phyloP scores from a whole-genome alignment of 2,329 filamentous ascomycete genomes.

The Colletotrichum theobromicola region DNA sequence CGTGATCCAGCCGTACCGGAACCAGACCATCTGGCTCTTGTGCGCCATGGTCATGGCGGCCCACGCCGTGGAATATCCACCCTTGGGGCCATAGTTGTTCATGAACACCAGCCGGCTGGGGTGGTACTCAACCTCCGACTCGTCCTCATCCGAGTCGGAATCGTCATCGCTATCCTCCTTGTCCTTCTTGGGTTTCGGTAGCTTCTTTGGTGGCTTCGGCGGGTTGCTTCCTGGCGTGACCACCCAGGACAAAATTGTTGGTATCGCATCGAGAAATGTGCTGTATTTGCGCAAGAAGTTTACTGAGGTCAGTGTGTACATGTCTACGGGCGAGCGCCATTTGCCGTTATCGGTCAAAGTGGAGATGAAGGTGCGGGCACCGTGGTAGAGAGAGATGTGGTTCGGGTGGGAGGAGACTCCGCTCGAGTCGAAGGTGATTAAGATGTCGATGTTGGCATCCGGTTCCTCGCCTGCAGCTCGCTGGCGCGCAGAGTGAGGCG shows the following conservation, averaged over 20 bases:
- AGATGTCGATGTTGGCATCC: conserved; percentile 71
- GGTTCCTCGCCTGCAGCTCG: conserved; percentile 39
- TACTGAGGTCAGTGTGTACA: conserved; percentile 85
- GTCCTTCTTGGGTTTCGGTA: conserved; percentile 14
- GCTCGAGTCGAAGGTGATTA: conserved; percentile 86
- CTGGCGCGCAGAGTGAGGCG: conserved; percentile 60
- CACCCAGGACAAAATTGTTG: conserved; percentile 67
- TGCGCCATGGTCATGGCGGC: conserved; percentile 90
- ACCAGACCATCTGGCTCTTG: conserved; percentile 98
- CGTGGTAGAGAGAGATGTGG: conserved; percentile 87
- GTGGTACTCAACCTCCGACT: conserved; percentile 44
- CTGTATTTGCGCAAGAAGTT: conserved; percentile 81
- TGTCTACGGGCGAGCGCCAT: conserved; percentile 74
- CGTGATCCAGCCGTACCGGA: conserved; percentile 93
- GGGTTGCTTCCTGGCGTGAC: conserved; percentile 36
- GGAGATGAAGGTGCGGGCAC: conserved; percentile 75
- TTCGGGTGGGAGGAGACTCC: conserved; percentile 92
- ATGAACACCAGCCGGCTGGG: conserved; percentile 72
- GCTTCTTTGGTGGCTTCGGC: not conserved
- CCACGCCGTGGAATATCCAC: conserved; percentile 66
- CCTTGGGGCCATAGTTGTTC: conserved; percentile 68
- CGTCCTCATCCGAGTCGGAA: conserved; percentile 30
- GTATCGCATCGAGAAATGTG: conserved; percentile 75
- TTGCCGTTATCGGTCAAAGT: conserved; percentile 66
- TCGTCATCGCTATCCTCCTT: conserved; percentile 11